Conservation (phyloP, 495 filamentous ascomycete species). For the Penicillium goetzii region DNA sequence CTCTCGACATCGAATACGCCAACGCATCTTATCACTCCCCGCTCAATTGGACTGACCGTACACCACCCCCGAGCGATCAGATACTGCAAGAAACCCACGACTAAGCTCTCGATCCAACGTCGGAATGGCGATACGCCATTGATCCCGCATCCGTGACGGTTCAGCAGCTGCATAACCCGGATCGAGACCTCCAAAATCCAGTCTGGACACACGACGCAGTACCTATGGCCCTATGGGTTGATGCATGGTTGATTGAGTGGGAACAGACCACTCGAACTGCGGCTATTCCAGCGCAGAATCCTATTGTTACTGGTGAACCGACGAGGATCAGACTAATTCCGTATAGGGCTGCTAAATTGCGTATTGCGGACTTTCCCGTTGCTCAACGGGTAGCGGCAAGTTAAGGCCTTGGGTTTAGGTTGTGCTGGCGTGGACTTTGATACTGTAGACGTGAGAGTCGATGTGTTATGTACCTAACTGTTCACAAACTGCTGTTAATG, state of each 20-base stretch:
- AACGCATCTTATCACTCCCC: slow-evolving; percentile 16
- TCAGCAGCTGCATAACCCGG: slow-evolving; percentile 15
- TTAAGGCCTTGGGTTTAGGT: background rate
- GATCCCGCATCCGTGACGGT: slow-evolving; percentile 24
- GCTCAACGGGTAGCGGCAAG: background rate
- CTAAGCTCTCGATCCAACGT: slow-evolving; percentile 13
- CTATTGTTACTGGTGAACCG: slow-evolving; percentile 51
- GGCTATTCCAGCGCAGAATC: background rate
- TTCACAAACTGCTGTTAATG: too few species aligned
- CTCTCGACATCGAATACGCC: background rate
- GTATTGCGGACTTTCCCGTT: slow-evolving; percentile 61
- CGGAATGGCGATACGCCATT: slow-evolving; percentile 31
- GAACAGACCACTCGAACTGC: slow-evolving; percentile 37
- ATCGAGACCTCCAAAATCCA: slow-evolving; percentile 43
- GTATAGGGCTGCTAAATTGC: slow-evolving; percentile 60
- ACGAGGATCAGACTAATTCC: slow-evolving; percentile 53
- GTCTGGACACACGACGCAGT: slow-evolving; percentile 54
- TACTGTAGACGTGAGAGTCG: background rate
- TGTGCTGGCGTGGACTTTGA: background rate
- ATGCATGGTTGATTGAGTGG: slow-evolving; percentile 61
- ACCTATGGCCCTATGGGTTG: slow-evolving; percentile 50
- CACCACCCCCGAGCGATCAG: slow-evolving; percentile 13
- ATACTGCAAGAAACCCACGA: slow-evolving; percentile 19
- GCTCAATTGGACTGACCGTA: slow-evolving; percentile 23
- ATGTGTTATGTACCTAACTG: too few species aligned